Conservation (phyloP, 2,329 filamentous ascomycete genomes). For the Aspergillus sp. region DNA sequence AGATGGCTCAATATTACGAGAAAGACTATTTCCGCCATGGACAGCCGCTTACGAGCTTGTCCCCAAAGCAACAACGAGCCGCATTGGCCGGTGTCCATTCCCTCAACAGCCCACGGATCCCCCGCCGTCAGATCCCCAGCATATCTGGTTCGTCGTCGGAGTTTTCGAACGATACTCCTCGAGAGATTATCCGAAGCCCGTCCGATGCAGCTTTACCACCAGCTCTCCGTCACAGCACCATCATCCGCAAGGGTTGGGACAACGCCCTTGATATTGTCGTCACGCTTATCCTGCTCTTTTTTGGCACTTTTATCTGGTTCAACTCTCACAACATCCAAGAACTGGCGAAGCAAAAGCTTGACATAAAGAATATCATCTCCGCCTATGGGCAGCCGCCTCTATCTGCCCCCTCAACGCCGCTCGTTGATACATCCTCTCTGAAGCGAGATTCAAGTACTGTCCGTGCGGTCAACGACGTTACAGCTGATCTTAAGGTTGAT, state of each 20-base stretch:
- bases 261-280: conserved; percentile 47
- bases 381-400: conserved; percentile 37
- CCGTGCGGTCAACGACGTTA: conserved; percentile 30
- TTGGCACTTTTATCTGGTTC: conserved; percentile 44
- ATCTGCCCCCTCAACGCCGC: conserved; percentile 41
- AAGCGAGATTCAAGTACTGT: conserved; percentile 26
- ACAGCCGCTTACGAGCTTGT: conserved; percentile 39
- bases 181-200: conserved; percentile 34
- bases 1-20: conserved; percentile 57
- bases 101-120: conserved; percentile 50
- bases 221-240: conserved; percentile 41
- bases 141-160: conserved; percentile 43
- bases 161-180: conserved; percentile 39
- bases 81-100: conserved; percentile 72
- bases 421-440: conserved; percentile 27
- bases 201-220: conserved; percentile 40
- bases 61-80: conserved; percentile 53
- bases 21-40: conserved; percentile 47
- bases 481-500: conserved; percentile 30
- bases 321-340: conserved; percentile 43
- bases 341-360: conserved; percentile 44
- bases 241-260: conserved; percentile 48
- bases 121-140: conserved; percentile 43
- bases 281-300: conserved; percentile 39
- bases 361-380: conserved; percentile 46